phyloP scores from a whole-genome alignment of 1,284 basidiomycete genomes.

The Ustilago loliicola region DNA sequence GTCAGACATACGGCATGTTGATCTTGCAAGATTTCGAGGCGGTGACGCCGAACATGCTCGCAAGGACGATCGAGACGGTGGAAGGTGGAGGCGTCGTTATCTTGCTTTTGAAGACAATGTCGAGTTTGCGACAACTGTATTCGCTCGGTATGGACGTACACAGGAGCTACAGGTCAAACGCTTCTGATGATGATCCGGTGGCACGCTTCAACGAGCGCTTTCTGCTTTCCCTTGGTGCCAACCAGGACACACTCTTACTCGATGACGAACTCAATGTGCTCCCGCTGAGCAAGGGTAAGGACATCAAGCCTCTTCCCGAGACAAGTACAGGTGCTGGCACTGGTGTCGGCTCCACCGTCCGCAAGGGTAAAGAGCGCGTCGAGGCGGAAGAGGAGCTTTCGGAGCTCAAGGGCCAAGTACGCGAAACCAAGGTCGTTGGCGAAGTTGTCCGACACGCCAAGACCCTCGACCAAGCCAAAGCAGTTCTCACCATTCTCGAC shows the following conservation, averaged over 20 bases:
- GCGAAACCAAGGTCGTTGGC: constrained; percentile 87
- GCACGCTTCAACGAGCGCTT: constrained; percentile 99
- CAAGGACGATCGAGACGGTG: constrained; percentile 97
- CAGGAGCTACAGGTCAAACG: constrained; percentile 86
- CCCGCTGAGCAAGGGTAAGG: constrained; percentile 94
- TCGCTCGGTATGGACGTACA: constrained; percentile 87
- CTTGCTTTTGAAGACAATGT: constrained; percentile 93
- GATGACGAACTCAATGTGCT: constrained; percentile 99
- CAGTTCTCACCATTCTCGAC: constrained; percentile 67
- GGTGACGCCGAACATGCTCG: constrained; percentile 95
- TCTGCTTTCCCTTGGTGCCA: constrained; percentile 79
- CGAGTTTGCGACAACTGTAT: constrained; percentile 91
- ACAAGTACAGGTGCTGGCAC: constrained; percentile 50
- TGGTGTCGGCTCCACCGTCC: constrained; percentile 67
- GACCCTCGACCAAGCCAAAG: constrained; percentile 83
- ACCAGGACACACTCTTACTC: constrained; percentile 85
- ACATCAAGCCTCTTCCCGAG: constrained; percentile 82
- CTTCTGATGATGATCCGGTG: constrained; percentile 85
- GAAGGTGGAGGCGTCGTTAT: constrained; percentile 96
- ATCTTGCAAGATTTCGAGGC: constrained; percentile 98
- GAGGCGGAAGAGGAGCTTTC: constrained; percentile 77
- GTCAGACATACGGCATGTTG: constrained; percentile 98
- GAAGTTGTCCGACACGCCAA: constrained; percentile 91
- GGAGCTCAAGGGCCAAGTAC: constrained; percentile 83
- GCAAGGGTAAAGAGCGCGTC: constrained; percentile 75